phyloP scores from a whole-genome alignment of 1,284 basidiomycete genomes.

The Veloboletus limbatus region DNA sequence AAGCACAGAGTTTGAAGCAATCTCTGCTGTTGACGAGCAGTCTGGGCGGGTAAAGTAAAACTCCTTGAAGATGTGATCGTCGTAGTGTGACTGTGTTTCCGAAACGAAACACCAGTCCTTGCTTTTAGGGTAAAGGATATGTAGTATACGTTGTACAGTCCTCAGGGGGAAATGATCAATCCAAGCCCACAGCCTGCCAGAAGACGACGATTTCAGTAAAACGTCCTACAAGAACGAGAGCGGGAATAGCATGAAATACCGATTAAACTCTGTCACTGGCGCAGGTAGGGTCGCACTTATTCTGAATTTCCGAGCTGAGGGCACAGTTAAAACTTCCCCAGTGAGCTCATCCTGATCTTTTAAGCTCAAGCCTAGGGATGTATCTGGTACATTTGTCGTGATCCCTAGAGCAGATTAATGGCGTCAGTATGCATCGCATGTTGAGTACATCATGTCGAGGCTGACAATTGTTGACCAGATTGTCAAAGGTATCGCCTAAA shows the following conservation, averaged over 20 bases:
- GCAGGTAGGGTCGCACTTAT: constrained; percentile 26
- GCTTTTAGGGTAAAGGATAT: constrained; percentile 39
- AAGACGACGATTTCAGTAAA: constrained; percentile 1
- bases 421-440: constrained; percentile 8
- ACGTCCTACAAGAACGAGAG: background rate
- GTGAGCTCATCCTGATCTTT: constrained; percentile 27
- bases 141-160: constrained; percentile 44
- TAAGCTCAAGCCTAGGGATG: constrained; percentile 26
- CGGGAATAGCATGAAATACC: constrained; percentile 18
- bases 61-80: constrained; percentile 36
- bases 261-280: constrained; percentile 35
- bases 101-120: constrained; percentile 33
- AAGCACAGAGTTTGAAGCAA: constrained; percentile 33
- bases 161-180: constrained; percentile 41
- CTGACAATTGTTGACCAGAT: constrained; percentile 30
- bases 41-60: constrained; percentile 37
- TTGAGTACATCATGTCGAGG: background rate
- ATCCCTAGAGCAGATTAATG: constrained; percentile 23
- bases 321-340: constrained; percentile 34
- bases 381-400: constrained; percentile 27
- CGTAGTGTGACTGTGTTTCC: constrained; percentile 30
- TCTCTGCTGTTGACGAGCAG: constrained; percentile 21
- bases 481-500: constrained; percentile 27
- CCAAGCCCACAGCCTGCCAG: constrained; percentile 40
- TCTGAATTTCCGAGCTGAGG: constrained; percentile 32